These are phyloP conservation scores for Pulveroboletus sp. DNA, from an alignment of 768 basidiomycete genomes.

Conservation along the genomic window DNA sequence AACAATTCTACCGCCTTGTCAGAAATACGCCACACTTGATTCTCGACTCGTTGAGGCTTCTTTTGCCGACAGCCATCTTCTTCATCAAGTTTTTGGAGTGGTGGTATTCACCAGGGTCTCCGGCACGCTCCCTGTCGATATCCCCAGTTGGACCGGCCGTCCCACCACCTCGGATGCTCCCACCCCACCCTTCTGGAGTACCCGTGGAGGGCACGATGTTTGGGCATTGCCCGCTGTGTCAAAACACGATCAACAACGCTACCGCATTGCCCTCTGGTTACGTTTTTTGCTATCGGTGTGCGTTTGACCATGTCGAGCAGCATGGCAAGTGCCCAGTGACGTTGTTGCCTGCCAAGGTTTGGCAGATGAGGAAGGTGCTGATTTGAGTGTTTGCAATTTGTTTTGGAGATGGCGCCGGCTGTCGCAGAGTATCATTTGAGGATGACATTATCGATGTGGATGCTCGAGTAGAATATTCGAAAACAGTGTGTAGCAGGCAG, in stretches of 20 bases:
- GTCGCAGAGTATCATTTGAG: constrained; percentile 9
- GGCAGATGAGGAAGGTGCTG: constrained; percentile 86
- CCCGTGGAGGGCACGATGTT: constrained; percentile 61
- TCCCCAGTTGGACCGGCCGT: constrained; percentile 65
- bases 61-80: constrained; percentile 88
- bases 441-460: constrained; percentile 5
- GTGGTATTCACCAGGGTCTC: constrained; percentile 97
- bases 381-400: constrained; percentile 42
- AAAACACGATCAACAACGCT: constrained; percentile 71
- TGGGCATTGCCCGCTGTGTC: constrained; percentile 86
- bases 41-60: constrained; percentile 74
- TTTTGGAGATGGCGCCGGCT: neutral
- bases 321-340: constrained; percentile 86
- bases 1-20: constrained; percentile 47
- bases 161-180: constrained; percentile 73
- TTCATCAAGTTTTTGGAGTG: constrained; percentile 96
- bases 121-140: constrained; percentile 67
- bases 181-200: constrained; percentile 71
- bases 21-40: constrained; percentile 56
- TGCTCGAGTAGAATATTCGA: neutral
- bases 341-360: constrained; percentile 66
- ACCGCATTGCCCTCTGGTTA: constrained; percentile 91
- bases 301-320: constrained; percentile 77
- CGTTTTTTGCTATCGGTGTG: constrained; percentile 93
- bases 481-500: neutral